A percentile compares a stretch with the other conserved stretches of the same genome.
Conservation (phyloP, 75 land plant genomes). For the Sequoiadendron giganteum region DNA sequence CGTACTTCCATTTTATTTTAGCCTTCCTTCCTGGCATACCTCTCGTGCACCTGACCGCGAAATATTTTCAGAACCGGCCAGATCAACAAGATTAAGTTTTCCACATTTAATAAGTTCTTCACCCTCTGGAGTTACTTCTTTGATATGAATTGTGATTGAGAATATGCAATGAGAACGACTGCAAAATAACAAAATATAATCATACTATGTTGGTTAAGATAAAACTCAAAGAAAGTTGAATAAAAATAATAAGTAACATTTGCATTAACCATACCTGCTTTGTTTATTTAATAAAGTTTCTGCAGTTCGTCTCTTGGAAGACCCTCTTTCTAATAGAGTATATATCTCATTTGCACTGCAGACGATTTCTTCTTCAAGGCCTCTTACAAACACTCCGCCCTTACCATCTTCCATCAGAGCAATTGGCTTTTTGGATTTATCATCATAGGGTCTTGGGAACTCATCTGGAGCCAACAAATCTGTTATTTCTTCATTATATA, state of each 20-base stretch:
- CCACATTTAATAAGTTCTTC: slow-evolving; percentile 86
- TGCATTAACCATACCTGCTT: slow-evolving; percentile 46
- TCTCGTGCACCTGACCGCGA: slow-evolving; percentile 84
- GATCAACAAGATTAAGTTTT: slow-evolving; percentile 84
- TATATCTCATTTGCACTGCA: slow-evolving; percentile 88
- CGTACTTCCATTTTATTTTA: neutral
- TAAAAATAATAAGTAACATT: neutral
- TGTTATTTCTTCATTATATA: slow-evolving; percentile 97
- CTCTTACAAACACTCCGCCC: slow-evolving; percentile 94
- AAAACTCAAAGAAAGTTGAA: neutral
- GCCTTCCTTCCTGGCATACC: slow-evolving; percentile 30
- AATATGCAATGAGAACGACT: slow-evolving; percentile 82
- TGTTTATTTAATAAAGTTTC: slow-evolving; percentile 96
- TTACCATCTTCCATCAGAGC: slow-evolving; percentile 98
- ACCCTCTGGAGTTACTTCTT: slow-evolving; percentile 60
- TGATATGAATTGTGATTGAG: slow-evolving; percentile 70
- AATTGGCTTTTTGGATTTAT: slow-evolving; percentile 80
- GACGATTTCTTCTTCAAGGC: slow-evolving; percentile 94
- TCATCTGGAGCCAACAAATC: slow-evolving; percentile 92
- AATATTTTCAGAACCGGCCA: slow-evolving; percentile 88
- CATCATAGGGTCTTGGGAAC: slow-evolving; percentile 54
- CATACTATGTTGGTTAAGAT: neutral
- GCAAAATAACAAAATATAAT: slow-evolving; percentile 15
- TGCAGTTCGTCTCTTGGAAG: slow-evolving; percentile 88
- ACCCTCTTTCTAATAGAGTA: slow-evolving; percentile 77